Base-by-base conservation (phyloP, 164 flowering plant species). In the Nymphaea colorata region DNA sequence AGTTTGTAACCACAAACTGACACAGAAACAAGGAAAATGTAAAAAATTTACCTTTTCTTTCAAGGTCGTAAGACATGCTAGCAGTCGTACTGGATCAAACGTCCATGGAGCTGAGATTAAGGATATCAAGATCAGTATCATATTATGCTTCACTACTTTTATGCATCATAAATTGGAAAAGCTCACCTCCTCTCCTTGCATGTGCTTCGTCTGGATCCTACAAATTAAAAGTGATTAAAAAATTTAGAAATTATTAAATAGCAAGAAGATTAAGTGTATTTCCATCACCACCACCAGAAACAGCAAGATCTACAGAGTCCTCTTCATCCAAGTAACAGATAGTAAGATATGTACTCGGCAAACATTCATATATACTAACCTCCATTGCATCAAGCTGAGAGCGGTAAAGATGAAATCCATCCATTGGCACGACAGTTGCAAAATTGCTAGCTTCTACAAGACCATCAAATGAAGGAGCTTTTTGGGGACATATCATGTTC, bases 131-230 rank as follows among this genome's bases (percentile, higher is more conserved):
- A 64, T 78, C 73, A 76, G 59, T 12, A 63, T 61, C 41, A 36
- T 61, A 8, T n/a, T n/a, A 36, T 36, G 1, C 36, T 61, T 11
- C 64, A 4, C 8, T 2, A n/a, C 25, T 61, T n/a, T 3, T 61
- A 36, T n/a, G 73, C 62, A 45, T 55, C 60, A 17, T 64, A 59
- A 67, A 6, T 69, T 36, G 71, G 70, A 61, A 71, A 70, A 43
- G 43, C 86, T 87, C 77, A 94, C 99, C 95, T 86, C 99, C 98
- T 65, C 99, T 84, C 84, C 98, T 91, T 72, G 98, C 96, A 84
- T 94, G 93, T 66, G 98, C 99, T 84, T 91, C 99, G 75, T 83
- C 76, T 59, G 98, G 93, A 79, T 90, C 73, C 98, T 94, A 75
- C 61, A 47, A 69, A 66, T 45, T 42, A 36, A 47, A 25, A 25